phyloP scores from a whole-genome alignment of 257 asterid genomes.

The Solanum peruvianum region DNA sequence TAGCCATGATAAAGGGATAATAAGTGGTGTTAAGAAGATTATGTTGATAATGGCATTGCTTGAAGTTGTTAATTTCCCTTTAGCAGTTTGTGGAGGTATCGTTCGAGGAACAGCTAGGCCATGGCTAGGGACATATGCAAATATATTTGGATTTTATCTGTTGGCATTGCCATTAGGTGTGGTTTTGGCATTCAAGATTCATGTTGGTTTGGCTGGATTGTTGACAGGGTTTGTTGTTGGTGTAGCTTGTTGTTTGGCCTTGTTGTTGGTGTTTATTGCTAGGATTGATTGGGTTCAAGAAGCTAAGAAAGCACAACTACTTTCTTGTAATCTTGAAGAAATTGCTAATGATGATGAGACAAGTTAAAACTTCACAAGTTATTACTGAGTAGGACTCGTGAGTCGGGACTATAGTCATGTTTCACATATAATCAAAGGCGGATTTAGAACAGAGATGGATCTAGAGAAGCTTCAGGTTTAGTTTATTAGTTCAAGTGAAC shows the following conservation, averaged over 20 bases:
- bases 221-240: constrained; percentile 69
- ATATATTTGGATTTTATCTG: constrained; percentile 57
- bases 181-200: constrained; percentile 42
- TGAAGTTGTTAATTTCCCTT: constrained; percentile 72
- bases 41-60: constrained; percentile 52
- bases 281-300: constrained; percentile 74
- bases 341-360: neutral
- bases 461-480: neutral
- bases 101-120: constrained; percentile 89
- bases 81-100: constrained; percentile 76
- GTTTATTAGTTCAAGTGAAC: neutral
- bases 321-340: constrained; percentile 7
- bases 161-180: constrained; percentile 64
- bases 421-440: neutral
- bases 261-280: constrained; percentile 46
- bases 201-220: constrained; percentile 60
- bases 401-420: neutral
- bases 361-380: neutral
- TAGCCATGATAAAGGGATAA: constrained; percentile 38
- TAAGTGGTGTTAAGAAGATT: constrained; percentile 32
- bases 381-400: neutral
- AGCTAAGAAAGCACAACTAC: constrained; percentile 34
- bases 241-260: constrained; percentile 39
- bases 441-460: neutral
- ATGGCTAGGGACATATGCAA: constrained; percentile 69